Evolutionary conservation across 768 basidiomycete genomes (phyloP).

Genomic region (Lactifluus hygrophoroides): DNA sequence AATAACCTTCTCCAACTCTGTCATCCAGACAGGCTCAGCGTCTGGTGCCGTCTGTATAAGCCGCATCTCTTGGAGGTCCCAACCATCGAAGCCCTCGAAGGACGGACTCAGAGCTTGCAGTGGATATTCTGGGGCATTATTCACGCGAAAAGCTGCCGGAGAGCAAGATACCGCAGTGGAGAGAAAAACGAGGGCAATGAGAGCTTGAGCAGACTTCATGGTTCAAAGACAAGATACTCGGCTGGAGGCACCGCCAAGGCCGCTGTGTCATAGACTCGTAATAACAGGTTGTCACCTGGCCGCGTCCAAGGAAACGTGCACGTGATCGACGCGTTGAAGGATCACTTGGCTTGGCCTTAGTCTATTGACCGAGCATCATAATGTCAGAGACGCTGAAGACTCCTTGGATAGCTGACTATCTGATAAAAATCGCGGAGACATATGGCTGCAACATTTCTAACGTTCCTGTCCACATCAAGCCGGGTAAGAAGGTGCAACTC

Average conservation of each 20-base stretch:
- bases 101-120: not conserved
- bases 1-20: slow-evolving; percentile 80
- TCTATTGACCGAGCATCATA: not conserved
- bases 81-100: slow-evolving; percentile 33
- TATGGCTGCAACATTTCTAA: slow-evolving; percentile 39
- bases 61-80: slow-evolving; percentile 64
- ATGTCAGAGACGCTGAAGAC: slow-evolving; percentile 34
- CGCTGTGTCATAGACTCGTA: not conserved
- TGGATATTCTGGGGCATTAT: slow-evolving; percentile 8
- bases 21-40: slow-evolving; percentile 65
- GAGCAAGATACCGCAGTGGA: not conserved
- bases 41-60: slow-evolving; percentile 65
- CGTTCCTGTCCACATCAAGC: slow-evolving; percentile 28
- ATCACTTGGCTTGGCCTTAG: not conserved
- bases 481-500: slow-evolving; percentile 48
- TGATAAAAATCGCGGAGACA: slow-evolving; percentile 41
- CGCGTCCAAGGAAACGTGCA: not conserved
- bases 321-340: not conserved
- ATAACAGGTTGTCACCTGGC: not conserved
- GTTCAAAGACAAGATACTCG: not conserved
- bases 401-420: slow-evolving; percentile 52
- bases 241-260: too few species aligned
- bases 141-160: slow-evolving; percentile 7
- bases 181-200: slow-evolving; percentile 5
- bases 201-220: slow-evolving; percentile 4